Evolutionary conservation across 768 basidiomycete genomes (phyloP), one percentile per base, ranked within the genome.

Genomic region (Coprinopsis cinerea): DNA sequence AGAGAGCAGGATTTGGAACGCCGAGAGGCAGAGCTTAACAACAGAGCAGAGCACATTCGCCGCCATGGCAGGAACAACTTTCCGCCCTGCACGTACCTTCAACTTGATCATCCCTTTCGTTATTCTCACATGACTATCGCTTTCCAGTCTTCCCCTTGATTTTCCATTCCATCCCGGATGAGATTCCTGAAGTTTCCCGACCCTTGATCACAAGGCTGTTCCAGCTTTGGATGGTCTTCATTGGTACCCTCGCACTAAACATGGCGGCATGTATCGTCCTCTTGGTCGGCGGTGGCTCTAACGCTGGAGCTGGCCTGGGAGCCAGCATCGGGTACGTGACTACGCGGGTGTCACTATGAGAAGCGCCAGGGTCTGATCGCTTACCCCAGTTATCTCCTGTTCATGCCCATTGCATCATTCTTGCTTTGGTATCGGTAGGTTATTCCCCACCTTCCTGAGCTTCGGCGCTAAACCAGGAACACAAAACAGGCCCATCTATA

Each of bases 351-450:
- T 46, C 47, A 43, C 44, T n/a, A n/a, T n/a, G n/a, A 53, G 47
- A 52, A 53, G 47, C 53, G 57, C 49, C 58, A 40, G 55, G 36
- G 47, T 60, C 59, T 52, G 54, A 58, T 63, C 44, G 59, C 57
- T 52, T 52, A 25, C 42, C 45, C 36, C 62, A 92, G 90, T 48
- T 92, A 94, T 62, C 47, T 92, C 34, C 73, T 90, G 47, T 69
- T 94, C 44, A 96, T 97, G 59, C 67, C 82, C 10, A 67, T 79
- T 30, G 64, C 82, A 28, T 92, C 90, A 13, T 98, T 99, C 73
- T 73, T 97, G 53, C 75, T 93, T 54, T 97, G 95, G 95, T 99
- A 95, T 66, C 82, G 92, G 89, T 88, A 55, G 60, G 86, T 63
- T 20, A 28, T 32, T 44, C 35, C 47, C 28, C 40, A 41, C 44